Evolutionary conservation across 1,284 basidiomycete species (phyloP).

Genomic region (Leccinum ponderosum): DNA sequence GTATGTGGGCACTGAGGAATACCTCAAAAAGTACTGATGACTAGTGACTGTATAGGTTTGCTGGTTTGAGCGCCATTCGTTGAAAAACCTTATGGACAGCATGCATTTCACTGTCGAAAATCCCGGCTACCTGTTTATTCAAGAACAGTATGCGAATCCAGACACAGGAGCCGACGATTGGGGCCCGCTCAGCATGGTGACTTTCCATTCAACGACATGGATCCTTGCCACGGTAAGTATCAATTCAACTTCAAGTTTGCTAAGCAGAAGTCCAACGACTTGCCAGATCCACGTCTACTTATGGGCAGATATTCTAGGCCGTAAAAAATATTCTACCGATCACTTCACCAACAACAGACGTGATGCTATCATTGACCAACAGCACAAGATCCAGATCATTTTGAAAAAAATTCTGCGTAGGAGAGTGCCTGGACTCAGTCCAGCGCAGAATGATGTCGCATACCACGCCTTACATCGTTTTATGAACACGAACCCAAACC

Average conservation of each 20-base stretch:
- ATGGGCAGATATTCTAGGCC: background rate
- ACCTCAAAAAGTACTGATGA: background rate
- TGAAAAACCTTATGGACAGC: background rate
- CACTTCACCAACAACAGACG: background rate
- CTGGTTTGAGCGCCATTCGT: too few relatives aligned
- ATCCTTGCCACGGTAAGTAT: too few relatives aligned
- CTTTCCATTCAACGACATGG: background rate
- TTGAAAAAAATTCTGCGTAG: background rate
- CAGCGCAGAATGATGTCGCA: background rate
- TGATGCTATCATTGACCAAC: background rate
- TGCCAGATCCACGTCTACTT: background rate
- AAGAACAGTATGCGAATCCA: background rate
- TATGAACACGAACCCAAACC: background rate
- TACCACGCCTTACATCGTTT: background rate
- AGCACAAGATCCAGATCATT: background rate
- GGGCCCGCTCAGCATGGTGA: background rate
- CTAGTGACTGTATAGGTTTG: too few relatives aligned
- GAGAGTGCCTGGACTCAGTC: background rate
- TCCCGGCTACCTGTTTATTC: background rate
- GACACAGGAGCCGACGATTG: background rate
- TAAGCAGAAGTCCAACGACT: background rate
- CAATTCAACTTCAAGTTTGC: too few relatives aligned
- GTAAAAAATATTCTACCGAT: background rate
- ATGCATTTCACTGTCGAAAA: background rate
- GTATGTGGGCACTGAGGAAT: background rate